phyloP scores from a whole-genome alignment of 2,329 filamentous ascomycete genomes.

The Penicillium occitanis region DNA sequence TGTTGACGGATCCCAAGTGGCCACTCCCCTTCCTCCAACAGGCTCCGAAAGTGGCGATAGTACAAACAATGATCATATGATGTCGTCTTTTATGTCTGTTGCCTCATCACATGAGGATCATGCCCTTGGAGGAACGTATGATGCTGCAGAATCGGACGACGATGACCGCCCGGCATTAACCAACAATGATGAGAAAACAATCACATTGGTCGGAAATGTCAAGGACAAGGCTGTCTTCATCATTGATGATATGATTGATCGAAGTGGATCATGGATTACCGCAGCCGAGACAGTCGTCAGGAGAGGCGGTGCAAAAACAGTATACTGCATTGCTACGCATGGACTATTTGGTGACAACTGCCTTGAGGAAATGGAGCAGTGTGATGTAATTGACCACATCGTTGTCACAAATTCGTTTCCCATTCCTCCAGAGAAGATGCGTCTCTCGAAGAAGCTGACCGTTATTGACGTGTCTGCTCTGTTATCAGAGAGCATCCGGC shows the following conservation, averaged over 20 bases:
- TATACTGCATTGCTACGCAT: constrained; percentile 97
- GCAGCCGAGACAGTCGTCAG: constrained; percentile 96
- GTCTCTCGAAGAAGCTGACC: constrained; percentile 75
- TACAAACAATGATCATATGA: constrained; percentile 77
- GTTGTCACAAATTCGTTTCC: constrained; percentile 98
- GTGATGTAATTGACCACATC: constrained; percentile 89
- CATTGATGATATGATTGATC: constrained; percentile 99
- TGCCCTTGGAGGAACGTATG: constrained; percentile 78
- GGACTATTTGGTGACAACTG: constrained; percentile 90
- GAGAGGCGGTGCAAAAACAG: constrained; percentile 83
- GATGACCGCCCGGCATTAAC: constrained; percentile 64
- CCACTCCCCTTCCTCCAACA: constrained; percentile 49
- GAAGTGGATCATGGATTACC: constrained; percentile 93
- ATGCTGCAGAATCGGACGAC: constrained; percentile 86
- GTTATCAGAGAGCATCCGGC: constrained; percentile 85
- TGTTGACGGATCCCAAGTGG: constrained; percentile 60
- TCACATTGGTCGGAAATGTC: constrained; percentile 96
- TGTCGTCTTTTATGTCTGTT: constrained; percentile 75
- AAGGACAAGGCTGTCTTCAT: constrained; percentile 85
- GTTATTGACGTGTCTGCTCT: constrained; percentile 86
- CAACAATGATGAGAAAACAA: constrained; percentile 83
- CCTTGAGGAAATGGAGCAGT: constrained; percentile 83
- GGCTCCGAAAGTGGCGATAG: constrained; percentile 50
- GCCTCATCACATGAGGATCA: constrained; percentile 71
- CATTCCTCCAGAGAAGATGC: constrained; percentile 71